Evolutionary conservation across 2,329 filamentous ascomycete species (phyloP), one percentile per base, ranked within the genome.

Genomic region (Talaromyces pinophilus): DNA sequence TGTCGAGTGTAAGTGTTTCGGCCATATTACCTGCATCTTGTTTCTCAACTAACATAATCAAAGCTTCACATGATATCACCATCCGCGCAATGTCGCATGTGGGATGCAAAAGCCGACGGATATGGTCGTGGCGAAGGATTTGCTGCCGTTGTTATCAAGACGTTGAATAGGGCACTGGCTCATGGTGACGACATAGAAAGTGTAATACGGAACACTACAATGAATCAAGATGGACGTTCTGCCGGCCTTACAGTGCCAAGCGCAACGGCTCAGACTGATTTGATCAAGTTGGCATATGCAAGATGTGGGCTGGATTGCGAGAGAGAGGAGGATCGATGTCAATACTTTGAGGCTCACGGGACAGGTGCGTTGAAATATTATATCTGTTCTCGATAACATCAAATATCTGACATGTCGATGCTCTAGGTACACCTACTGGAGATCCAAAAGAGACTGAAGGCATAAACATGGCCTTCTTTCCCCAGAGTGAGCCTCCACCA

Each of bases 121-220:
- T 85, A 79, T 72, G 83, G 77, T 33, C 79, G 85, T 0, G 84
- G 83, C 11, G 86, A 88, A 62, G 85, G 85, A 0, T 73, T 86
- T 11, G 80, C 80, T 0, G 75, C 77, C 0, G 68, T 88, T 0
- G 73, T 87, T 0, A 68, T 89, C 0, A 88, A 88, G 71, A 76
- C 72, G 0, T 70, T 88, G 1, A 74, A 71, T 5, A 72, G 78
- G 1, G 87, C 87, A 0, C 64, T 88, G 3, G 72, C 66, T 0
- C 80, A 83, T 69, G 79, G 79, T 0, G 82, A 85, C 67, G 70
- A 76, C 3, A 81, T 85, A 33, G 77, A 82, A 40, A 77, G 76
- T 50, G 70, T 80, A 5, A 72, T 80, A 30, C 74, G 77, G 0
- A 75, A 72, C 35, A 76, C 74, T 1, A 73, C 71, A 5, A 70